Evolutionary conservation across 139 green algal species (phyloP).

Genomic region (Microglena sp.): DNA sequence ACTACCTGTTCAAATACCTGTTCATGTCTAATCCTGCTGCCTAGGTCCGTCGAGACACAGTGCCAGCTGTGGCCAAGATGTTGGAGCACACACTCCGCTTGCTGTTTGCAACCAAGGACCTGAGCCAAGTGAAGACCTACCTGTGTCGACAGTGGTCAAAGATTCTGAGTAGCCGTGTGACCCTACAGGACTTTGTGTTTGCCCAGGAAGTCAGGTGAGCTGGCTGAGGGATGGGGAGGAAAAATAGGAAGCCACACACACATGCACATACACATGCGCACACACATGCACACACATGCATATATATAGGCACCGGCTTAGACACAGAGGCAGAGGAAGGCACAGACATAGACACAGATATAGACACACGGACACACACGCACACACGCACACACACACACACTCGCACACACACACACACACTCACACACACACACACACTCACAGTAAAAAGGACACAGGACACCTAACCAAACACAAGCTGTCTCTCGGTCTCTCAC

Average conservation of each 20-base stretch:
- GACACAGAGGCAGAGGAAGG: neutral
- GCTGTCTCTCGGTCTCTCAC: no score
- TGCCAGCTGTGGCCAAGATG: conserved; percentile 82
- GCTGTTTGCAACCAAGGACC: conserved; percentile 73
- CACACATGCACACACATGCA: neutral
- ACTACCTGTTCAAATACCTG: no score
- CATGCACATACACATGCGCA: neutral
- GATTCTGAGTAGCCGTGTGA: conserved; percentile 75
- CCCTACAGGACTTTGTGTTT: conserved; percentile 86
- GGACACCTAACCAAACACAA: no score
- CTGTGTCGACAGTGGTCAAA: conserved; percentile 73
- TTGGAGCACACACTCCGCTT: conserved; percentile 71
- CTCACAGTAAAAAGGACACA: no score
- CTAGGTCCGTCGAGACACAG: conserved; percentile 86
- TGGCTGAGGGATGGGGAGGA: no score
- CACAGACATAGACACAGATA: conserved; percentile 6
- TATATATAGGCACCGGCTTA: neutral
- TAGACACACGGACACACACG: neutral
- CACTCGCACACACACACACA: conserved; percentile 5
- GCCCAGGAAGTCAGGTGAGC: conserved; percentile 69
- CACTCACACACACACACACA: conserved; percentile 3
- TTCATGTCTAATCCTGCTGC: no score
- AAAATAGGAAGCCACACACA: neutral
- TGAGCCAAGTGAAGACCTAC: conserved; percentile 73
- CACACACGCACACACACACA: conserved; percentile 7